Conservation (phyloP, 805 yeast genomes). For the Metschnikowia noctiluminum region DNA sequence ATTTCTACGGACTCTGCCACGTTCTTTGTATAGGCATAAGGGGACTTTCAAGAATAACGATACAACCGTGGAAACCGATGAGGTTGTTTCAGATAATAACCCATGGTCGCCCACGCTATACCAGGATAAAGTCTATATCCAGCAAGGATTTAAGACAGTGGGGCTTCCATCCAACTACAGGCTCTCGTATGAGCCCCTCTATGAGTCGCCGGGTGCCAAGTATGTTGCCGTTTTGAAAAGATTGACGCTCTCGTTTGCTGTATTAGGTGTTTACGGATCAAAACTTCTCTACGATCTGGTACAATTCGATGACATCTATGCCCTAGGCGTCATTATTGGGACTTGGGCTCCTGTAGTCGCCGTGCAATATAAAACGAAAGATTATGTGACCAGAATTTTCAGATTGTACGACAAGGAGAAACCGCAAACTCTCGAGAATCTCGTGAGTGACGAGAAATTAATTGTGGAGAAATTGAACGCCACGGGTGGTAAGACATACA, state of each 20-base stretch:
- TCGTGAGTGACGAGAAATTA: constrained; percentile 59
- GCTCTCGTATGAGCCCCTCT: constrained; percentile 58
- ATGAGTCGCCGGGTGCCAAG: constrained; percentile 59
- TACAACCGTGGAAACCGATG: constrained; percentile 40
- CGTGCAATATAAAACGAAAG: constrained; percentile 50
- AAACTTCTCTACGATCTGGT: constrained; percentile 54
- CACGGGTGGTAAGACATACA: constrained; percentile 64
- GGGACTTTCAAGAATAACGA: constrained; percentile 25
- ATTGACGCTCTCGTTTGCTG: constrained; percentile 57
- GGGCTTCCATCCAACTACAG: constrained; percentile 52
- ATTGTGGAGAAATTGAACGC: constrained; percentile 64
- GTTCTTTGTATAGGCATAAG: constrained; percentile 14
- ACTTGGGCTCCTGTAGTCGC: constrained; percentile 55
- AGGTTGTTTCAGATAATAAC: constrained; percentile 38
- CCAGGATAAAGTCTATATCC: constrained; percentile 42
- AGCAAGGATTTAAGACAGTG: constrained; percentile 35
- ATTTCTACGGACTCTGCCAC: constrained; percentile 7
- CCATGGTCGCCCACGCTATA: constrained; percentile 46
- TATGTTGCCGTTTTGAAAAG: constrained; percentile 63
- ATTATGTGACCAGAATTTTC: constrained; percentile 70
- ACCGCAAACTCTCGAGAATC: constrained; percentile 62
- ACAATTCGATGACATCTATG: constrained; percentile 49
- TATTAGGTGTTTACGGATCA: constrained; percentile 60
- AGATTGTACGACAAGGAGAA: constrained; percentile 61
- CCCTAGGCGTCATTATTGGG: constrained; percentile 41